Base-by-base conservation (phyloP, 257 asterid species). In the Nicotiana otophora region DNA sequence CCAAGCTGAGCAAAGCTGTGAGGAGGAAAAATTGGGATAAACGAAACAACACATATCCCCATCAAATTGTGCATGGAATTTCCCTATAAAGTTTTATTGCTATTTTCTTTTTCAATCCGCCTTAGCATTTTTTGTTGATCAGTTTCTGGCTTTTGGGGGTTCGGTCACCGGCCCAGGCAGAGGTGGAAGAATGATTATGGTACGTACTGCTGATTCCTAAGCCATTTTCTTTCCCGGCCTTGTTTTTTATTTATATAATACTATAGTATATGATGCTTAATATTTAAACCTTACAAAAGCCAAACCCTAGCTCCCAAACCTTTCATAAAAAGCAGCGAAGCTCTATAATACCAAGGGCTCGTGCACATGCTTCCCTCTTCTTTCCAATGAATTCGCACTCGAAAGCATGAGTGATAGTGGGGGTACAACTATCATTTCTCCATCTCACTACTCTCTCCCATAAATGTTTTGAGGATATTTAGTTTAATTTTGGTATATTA, bases 31-130 rank as follows among this genome's bases (percentile, higher is more conserved):
- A 70, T 65, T 64, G 81, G 33, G 60, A 31, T 57, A 54, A 65
- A 78, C 51, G 33, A 64, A 74, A 76, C 69, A 81, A 75, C 90
- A 53, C 87, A 84, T 55, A 78, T 70, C 48, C 81, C 82, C 67
- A 84, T 82, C 80, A 70, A 53, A 77, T 78, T 68, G 55, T 81
- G 82, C 81, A 78, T 78, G 87, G 54, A 26, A 66, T 81, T 23
- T 78, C 34, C 66, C 33, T 5, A 5, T 75, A 20, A n/a, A 10
- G 1, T 34, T 68, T 34, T 17, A 31, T 5, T 34, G 6, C 4
- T 5, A 23, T 67, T 26, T 16, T 34, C 30, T 17, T 33, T 70
- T 7, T 42, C 17, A 48, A 10, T 48, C 55, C 2, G 16, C 12
- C 23, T 34, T 33, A 7, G 5, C n/a, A 15, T 15, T 66, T 31